These are phyloP conservation scores for Stipa capillata DNA, from an alignment of 176 grass and related monocot species.

Conservation along the genomic window DNA sequence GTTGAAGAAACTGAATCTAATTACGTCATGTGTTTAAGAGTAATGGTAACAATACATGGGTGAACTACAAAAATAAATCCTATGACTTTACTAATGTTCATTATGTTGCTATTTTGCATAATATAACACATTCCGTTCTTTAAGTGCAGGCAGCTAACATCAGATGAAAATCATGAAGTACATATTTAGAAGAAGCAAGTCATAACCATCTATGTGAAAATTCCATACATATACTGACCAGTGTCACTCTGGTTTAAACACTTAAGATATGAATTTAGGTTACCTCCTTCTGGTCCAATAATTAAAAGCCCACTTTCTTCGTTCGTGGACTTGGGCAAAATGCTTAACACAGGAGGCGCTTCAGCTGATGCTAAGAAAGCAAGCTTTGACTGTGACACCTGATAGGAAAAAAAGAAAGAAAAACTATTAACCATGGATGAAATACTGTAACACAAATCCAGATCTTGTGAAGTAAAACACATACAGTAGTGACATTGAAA, in stretches of 20 bases:
- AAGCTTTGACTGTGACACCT: constrained; percentile 68
- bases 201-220: background rate
- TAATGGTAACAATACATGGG: background rate
- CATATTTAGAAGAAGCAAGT: background rate
- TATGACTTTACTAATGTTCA: background rate
- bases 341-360: constrained; percentile 59
- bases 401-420: background rate
- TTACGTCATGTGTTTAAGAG: background rate
- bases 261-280: background rate
- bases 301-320: constrained; percentile 67
- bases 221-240: background rate
- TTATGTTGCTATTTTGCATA: background rate
- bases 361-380: constrained; percentile 84
- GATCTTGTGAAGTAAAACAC: background rate
- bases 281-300: constrained; percentile 93
- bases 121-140: background rate
- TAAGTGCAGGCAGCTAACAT: background rate
- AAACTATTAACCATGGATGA: background rate
- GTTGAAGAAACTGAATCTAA: background rate
- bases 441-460: background rate
- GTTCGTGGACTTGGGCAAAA: constrained; percentile 35
- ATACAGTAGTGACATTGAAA: background rate
- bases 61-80: background rate
- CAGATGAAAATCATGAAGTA: background rate
- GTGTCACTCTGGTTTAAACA: background rate